phyloP scores from a whole-genome alignment of 2,329 filamentous ascomycete genomes.

The Calonectria hawksworthii region DNA sequence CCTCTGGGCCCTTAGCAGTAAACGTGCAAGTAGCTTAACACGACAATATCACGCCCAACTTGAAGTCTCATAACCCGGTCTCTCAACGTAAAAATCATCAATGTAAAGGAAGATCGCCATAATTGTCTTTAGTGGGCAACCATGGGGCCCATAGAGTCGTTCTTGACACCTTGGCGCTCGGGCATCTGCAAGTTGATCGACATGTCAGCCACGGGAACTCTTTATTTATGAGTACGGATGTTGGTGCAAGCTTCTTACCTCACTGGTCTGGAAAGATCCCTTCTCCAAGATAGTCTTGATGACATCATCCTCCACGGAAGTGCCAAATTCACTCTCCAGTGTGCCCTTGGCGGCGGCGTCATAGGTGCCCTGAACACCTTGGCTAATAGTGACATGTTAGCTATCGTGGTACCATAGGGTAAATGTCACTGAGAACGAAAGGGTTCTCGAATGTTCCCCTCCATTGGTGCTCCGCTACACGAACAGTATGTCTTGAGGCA shows the following conservation, averaged over 20 bases:
- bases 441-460: background rate
- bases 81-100: background rate
- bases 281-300: slow-evolving; percentile 85
- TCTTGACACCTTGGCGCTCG: slow-evolving; percentile 66
- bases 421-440: background rate
- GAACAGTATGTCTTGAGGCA: background rate
- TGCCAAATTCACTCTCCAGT: slow-evolving; percentile 91
- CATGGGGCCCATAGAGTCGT: slow-evolving; percentile 64
- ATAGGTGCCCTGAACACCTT: slow-evolving; percentile 85
- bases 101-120: slow-evolving; percentile 20
- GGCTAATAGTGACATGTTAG: slow-evolving; percentile 64
- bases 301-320: slow-evolving; percentile 81
- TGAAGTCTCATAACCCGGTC: slow-evolving; percentile 10
- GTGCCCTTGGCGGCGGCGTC: slow-evolving; percentile 81
- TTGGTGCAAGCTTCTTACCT: slow-evolving; percentile 55
- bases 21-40: slow-evolving; percentile 9
- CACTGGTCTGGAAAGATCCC: slow-evolving; percentile 75
- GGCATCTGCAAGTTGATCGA: slow-evolving; percentile 57
- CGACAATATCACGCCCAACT: background rate
- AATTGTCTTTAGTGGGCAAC: slow-evolving; percentile 55
- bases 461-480: background rate
- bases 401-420: background rate
- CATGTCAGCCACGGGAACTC: slow-evolving; percentile 14
- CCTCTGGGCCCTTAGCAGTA: slow-evolving; percentile 23
- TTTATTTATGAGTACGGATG: background rate